These are phyloP conservation scores for Apiospora saccharicola DNA, from an alignment of 2,329 filamentous ascomycete species.

Conservation along the genomic window DNA sequence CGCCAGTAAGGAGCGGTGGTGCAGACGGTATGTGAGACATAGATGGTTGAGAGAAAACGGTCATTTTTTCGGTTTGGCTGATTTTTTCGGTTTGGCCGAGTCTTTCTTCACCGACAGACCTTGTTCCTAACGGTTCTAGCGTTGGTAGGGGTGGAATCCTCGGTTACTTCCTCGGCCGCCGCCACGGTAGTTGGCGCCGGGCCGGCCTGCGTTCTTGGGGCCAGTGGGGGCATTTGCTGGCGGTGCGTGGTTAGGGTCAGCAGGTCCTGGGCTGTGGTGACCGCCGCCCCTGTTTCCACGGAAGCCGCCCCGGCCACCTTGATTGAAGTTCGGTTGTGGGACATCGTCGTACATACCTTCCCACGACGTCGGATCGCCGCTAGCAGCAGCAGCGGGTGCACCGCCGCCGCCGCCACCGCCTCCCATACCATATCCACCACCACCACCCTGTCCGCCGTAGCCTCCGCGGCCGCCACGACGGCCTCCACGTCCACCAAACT, in stretches of 20 bases:
- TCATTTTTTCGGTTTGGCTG: no score
- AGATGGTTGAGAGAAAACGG: background rate
- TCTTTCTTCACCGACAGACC: background rate
- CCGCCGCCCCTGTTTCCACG: constrained; percentile 47
- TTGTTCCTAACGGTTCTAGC: background rate
- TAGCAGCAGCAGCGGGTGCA: constrained; percentile 50
- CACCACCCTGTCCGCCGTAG: constrained; percentile 35
- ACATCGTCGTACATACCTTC: constrained; percentile 99
- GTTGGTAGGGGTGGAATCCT: constrained; percentile 79
- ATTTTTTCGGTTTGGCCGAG: background rate
- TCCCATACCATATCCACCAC: constrained; percentile 38
- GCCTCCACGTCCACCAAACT: constrained; percentile 35
- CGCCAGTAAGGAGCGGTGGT: background rate
- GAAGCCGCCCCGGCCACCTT: constrained; percentile 52
- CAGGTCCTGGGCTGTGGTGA: constrained; percentile 48
- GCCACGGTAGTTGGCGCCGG: constrained; percentile 91
- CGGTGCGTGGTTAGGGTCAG: constrained; percentile 64
- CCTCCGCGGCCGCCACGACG: constrained; percentile 36
- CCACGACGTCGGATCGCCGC: constrained; percentile 82
- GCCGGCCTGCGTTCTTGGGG: constrained; percentile 92
- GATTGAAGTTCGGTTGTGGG: constrained; percentile 76
- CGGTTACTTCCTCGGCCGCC: constrained; percentile 79
- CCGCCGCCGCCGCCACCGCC: constrained; percentile 48
- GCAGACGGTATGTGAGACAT: background rate
- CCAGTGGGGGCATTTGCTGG: constrained; percentile 91